phyloP scores from a whole-genome alignment of 331 rosid genomes.

The Rhamnella rubrinervis region DNA sequence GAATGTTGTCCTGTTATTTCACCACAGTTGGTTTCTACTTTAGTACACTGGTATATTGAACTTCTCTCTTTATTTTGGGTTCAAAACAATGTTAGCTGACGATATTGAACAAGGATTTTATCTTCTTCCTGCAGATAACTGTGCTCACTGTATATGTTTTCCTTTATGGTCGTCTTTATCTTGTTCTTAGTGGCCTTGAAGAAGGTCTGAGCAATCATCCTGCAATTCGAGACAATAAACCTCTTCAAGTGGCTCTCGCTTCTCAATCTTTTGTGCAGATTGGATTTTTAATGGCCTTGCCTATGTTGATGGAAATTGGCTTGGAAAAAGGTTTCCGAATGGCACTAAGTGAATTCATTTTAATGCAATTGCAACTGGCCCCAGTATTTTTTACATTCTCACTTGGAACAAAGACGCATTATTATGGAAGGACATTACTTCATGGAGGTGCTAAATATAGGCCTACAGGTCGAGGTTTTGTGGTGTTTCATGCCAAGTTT shows the following conservation, averaged over 20 bases:
- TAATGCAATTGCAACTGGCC: constrained; percentile 95
- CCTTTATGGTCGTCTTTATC: constrained; percentile 99
- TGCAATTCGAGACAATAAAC: constrained; percentile 87
- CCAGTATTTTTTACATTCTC: constrained; percentile 97
- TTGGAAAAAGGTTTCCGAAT: constrained; percentile 96
- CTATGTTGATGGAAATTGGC: constrained; percentile 98
- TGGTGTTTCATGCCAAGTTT: constrained; percentile 97
- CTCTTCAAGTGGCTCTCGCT: constrained; percentile 98
- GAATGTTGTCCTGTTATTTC: constrained; percentile 95
- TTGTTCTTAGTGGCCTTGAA: constrained; percentile 98
- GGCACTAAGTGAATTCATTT: constrained; percentile 84
- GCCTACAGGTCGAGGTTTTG: constrained; percentile 95
- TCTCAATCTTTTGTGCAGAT: constrained; percentile 97
- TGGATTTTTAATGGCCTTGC: constrained; percentile 93
- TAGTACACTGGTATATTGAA: constrained; percentile 72
- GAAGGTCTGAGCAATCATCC: constrained; percentile 74
- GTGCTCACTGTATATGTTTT: constrained; percentile 90
- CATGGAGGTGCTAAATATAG: constrained; percentile 99
- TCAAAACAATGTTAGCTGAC: background rate
- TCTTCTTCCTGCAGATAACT: constrained; percentile 66
- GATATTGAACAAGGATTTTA: constrained; percentile 17
- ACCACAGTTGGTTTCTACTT: constrained; percentile 95
- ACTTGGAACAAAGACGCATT: constrained; percentile 96
- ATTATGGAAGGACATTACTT: constrained; percentile 92
- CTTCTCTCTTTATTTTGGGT: background rate